These are phyloP conservation scores for Pyrenula massariospora DNA, from an alignment of 495 filamentous ascomycete species.

Conservation along the genomic window DNA sequence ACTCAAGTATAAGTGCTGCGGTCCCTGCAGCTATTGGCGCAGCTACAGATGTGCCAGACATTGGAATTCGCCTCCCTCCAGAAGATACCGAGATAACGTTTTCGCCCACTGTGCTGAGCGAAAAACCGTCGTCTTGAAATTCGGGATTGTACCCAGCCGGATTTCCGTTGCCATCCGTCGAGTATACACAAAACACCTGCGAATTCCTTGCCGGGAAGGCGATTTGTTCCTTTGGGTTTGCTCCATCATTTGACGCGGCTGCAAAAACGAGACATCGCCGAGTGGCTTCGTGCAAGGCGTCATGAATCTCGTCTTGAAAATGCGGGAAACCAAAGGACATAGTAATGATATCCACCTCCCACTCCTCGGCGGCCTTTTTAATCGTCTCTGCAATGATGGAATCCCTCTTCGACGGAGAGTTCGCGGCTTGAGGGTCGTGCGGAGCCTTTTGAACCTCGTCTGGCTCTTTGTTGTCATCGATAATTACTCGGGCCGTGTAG, in stretches of 20 bases:
- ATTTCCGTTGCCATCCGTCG: conserved; percentile 21
- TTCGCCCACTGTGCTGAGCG: conserved; percentile 23
- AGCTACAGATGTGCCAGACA: conserved; percentile 19
- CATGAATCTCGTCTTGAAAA: conserved; percentile 13
- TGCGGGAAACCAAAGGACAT: conserved; percentile 23
- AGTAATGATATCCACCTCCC: conserved; percentile 24
- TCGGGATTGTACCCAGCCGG: conserved; percentile 20
- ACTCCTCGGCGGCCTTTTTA: conserved; percentile 16
- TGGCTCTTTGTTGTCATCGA: conserved; percentile 11
- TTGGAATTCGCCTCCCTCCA: conserved; percentile 12
- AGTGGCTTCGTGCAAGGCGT: conserved; percentile 15
- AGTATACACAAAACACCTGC: conserved; percentile 22
- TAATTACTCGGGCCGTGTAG: conserved; percentile 15
- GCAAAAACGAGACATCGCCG: conserved; percentile 16
- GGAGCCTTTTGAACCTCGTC: conserved; percentile 15
- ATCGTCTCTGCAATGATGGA: conserved; percentile 16
- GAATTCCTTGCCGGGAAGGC: conserved; percentile 22
- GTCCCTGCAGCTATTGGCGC: conserved; percentile 20
- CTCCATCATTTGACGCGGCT: conserved; percentile 23
- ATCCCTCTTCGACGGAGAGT: conserved; percentile 1
- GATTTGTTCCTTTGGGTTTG: conserved; percentile 15
- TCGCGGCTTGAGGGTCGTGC: not conserved
- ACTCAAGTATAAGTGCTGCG: too few species aligned
- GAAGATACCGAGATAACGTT: conserved; percentile 19
- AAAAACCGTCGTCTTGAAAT: conserved; percentile 16